phyloP scores from a whole-genome alignment of 2,329 filamentous ascomycete species.

The Pyrenophora graminea region DNA sequence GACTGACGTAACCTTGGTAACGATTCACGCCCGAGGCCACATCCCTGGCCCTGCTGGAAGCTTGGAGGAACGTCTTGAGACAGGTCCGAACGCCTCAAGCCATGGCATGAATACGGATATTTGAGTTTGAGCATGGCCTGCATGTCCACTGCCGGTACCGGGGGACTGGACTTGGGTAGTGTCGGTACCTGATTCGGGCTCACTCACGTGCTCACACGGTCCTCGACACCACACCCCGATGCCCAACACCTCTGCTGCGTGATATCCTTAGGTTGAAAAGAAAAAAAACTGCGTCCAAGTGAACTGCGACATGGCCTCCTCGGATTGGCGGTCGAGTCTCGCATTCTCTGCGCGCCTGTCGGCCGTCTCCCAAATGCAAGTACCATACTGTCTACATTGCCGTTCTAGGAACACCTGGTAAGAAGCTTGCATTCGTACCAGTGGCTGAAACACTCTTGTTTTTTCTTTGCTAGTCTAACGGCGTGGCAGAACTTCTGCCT shows the following conservation, averaged over 20 bases:
- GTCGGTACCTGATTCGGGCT: constrained; percentile 10
- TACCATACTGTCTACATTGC: constrained; percentile 26
- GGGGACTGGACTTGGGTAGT: constrained; percentile 8
- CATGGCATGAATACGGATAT: not conserved
- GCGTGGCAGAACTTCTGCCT: constrained; percentile 53
- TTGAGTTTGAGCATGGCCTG: not conserved
- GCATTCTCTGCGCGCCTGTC: constrained; percentile 53
- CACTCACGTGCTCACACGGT: constrained; percentile 3
- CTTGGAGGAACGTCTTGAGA: not conserved
- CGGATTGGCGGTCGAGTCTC: constrained; percentile 49
- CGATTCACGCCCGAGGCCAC: not conserved
- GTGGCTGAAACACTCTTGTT: not conserved
- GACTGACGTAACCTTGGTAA: constrained; percentile 27
- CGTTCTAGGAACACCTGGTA: constrained; percentile 7
- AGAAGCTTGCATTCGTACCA: not conserved
- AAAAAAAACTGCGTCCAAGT: not conserved
- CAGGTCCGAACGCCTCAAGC: not conserved
- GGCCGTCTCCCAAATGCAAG: constrained; percentile 55
- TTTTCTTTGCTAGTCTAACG: constrained; percentile 12
- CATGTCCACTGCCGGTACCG: constrained; percentile 5
- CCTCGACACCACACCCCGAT: constrained; percentile 4
- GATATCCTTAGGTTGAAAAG: not conserved
- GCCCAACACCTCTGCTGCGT: not conserved
- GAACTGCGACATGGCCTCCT: constrained; percentile 24
- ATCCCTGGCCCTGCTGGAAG: not conserved